These are phyloP conservation scores for Cryptomeria japonica DNA, from an alignment of 75 land plant genomes.

Conservation along the genomic window DNA sequence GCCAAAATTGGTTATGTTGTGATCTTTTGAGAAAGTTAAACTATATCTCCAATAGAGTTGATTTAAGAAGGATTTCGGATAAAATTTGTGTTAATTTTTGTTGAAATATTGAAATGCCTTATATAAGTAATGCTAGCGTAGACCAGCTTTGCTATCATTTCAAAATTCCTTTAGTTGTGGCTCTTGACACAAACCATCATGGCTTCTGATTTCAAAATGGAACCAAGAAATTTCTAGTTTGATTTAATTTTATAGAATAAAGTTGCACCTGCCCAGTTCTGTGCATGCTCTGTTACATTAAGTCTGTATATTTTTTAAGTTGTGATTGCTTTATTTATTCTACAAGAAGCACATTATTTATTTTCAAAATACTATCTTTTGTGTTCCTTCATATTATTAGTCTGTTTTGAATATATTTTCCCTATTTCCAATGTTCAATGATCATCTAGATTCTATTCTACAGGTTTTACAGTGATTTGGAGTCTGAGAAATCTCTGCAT, in stretches of 20 bases:
- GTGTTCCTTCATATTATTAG: background rate
- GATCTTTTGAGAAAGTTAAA: background rate
- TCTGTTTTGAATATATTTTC: background rate
- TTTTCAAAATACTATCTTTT: background rate
- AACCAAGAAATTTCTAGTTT: background rate
- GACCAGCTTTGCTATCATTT: background rate
- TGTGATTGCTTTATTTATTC: background rate
- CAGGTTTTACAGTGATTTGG: constrained; percentile 51
- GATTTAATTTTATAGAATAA: background rate
- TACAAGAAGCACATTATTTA: background rate
- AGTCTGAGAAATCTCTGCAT: constrained; percentile 27
- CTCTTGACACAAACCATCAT: too few species aligned
- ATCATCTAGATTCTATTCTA: background rate
- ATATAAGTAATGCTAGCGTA: background rate
- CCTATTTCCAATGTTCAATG: background rate
- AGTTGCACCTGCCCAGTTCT: background rate
- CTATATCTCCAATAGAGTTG: background rate
- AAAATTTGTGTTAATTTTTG: background rate
- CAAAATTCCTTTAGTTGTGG: background rate
- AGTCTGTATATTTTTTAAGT: background rate
- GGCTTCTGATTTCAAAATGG: too few species aligned
- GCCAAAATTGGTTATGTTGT: background rate
- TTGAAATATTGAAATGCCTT: background rate
- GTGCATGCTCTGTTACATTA: background rate
- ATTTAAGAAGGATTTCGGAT: background rate